phyloP scores from a whole-genome alignment of 192 early-diverging fungal species.

The Coemansia sp. region DNA sequence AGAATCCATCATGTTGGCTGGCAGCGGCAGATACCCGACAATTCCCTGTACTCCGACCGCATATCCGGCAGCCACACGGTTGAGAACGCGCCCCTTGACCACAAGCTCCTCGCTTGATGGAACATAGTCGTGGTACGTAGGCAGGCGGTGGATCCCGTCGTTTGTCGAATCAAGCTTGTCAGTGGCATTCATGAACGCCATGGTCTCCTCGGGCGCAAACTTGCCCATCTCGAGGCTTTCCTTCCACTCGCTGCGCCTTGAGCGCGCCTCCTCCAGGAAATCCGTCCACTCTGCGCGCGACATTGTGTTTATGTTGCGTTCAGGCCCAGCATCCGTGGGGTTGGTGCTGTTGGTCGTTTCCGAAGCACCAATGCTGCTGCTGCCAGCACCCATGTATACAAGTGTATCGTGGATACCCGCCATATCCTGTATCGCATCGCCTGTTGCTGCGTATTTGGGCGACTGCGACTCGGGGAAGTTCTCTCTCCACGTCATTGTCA shows the following conservation, averaged over 20 bases:
- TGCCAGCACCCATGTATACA: neutral
- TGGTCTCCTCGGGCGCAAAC: slow-evolving; percentile 35
- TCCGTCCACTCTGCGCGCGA: slow-evolving; percentile 60
- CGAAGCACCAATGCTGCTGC: neutral
- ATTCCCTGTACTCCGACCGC: slow-evolving; percentile 69
- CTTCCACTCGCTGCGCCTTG: slow-evolving; percentile 59
- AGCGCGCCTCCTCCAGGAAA: slow-evolving; percentile 58
- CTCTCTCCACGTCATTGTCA: slow-evolving; percentile 69
- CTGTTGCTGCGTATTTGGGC: slow-evolving; percentile 28
- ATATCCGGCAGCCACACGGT: slow-evolving; percentile 41
- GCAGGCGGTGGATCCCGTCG: slow-evolving; percentile 52
- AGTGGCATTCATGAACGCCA: slow-evolving; percentile 49
- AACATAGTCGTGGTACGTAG: slow-evolving; percentile 58
- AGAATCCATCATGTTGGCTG: slow-evolving; percentile 22
- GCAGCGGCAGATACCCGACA: slow-evolving; percentile 53
- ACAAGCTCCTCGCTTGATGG: slow-evolving; percentile 36
- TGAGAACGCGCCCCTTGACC: slow-evolving; percentile 68
- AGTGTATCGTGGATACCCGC: slow-evolving; percentile 2
- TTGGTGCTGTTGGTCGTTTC: neutral
- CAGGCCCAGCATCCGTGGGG: slow-evolving; percentile 6
- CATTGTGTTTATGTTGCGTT: slow-evolving; percentile 61
- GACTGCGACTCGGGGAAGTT: slow-evolving; percentile 65
- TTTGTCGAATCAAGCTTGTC: slow-evolving; percentile 18
- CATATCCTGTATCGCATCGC: slow-evolving; percentile 38
- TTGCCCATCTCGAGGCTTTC: slow-evolving; percentile 44